These are phyloP conservation scores for Suhomyces coccinellae DNA, from an alignment of 1,139 yeast species.

Conservation along the genomic window DNA sequence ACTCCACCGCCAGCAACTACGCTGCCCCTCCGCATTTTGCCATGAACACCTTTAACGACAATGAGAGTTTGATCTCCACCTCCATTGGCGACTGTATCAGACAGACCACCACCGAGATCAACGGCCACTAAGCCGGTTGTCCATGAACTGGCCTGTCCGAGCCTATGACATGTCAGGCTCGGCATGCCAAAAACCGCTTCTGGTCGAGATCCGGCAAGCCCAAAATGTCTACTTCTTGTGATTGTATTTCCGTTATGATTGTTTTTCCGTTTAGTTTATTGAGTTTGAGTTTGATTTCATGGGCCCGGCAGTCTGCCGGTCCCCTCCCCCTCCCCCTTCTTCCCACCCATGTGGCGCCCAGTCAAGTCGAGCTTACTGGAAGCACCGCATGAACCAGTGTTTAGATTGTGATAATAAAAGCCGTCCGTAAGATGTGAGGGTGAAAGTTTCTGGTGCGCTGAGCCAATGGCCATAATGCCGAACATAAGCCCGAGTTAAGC, in stretches of 20 bases:
- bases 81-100: conserved; percentile 45
- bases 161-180: too few species aligned
- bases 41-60: conserved; percentile 12
- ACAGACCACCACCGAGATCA: conserved; percentile 40
- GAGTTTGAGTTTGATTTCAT: conserved; percentile 2
- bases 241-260: conserved; percentile 8
- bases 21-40: conserved; percentile 9
- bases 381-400: not conserved
- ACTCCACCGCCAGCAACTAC: conserved; percentile 8
- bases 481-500: too few species aligned
- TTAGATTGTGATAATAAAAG: conserved; percentile 3
- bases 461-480: too few species aligned
- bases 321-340: not conserved
- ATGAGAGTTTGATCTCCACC: conserved; percentile 39
- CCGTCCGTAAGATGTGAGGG: not conserved
- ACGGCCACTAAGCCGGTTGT: conserved; percentile 31
- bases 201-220: too few species aligned
- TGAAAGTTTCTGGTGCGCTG: not conserved
- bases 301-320: not conserved
- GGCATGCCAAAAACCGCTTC: too few species aligned
- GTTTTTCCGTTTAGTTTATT: conserved; percentile 6
- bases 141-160: too few species aligned
- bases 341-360: not conserved
- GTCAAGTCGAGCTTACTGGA: conserved; percentile 2
- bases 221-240: conserved; percentile 3